Conservation (phyloP, 345 rosid genomes). For the Lumnitzera littorea region DNA sequence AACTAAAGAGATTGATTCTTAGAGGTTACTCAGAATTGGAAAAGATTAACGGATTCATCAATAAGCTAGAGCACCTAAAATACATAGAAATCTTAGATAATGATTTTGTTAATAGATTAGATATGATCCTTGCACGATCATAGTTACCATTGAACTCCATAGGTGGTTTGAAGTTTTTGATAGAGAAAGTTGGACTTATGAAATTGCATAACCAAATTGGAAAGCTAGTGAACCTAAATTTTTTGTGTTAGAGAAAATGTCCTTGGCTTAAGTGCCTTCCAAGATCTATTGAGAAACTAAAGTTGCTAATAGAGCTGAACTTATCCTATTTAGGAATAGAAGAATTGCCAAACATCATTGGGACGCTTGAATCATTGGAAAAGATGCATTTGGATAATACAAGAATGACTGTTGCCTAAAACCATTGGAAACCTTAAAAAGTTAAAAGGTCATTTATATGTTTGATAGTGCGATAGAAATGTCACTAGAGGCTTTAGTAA, state of each 20-base stretch:
- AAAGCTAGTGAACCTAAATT: not conserved
- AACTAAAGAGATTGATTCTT: not conserved
- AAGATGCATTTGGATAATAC: too few species aligned
- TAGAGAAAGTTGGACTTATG: not conserved
- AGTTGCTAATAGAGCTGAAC: not conserved
- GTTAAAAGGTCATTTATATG: not conserved
- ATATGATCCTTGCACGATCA: too few species aligned
- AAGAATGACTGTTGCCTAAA: too few species aligned
- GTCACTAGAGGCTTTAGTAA: not conserved
- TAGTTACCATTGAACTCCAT: too few species aligned
- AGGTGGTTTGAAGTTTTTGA: not conserved
- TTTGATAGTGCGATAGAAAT: not conserved
- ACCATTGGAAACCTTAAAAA: not conserved
- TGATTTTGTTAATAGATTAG: rapidly evolving
- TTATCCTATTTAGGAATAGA: not conserved
- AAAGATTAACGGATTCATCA: not conserved
- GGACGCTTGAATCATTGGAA: too few species aligned
- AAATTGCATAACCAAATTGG: not conserved
- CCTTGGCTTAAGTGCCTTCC: not conserved
- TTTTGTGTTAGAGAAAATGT: not conserved
- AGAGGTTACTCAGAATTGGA: not conserved
- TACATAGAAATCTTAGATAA: not conserved
- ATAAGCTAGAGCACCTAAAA: not conserved
- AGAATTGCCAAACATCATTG: not conserved
- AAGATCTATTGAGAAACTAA: not conserved